Base-by-base conservation (phyloP, 2,329 filamentous ascomycete species). In the Blastomyces gilchristii region DNA sequence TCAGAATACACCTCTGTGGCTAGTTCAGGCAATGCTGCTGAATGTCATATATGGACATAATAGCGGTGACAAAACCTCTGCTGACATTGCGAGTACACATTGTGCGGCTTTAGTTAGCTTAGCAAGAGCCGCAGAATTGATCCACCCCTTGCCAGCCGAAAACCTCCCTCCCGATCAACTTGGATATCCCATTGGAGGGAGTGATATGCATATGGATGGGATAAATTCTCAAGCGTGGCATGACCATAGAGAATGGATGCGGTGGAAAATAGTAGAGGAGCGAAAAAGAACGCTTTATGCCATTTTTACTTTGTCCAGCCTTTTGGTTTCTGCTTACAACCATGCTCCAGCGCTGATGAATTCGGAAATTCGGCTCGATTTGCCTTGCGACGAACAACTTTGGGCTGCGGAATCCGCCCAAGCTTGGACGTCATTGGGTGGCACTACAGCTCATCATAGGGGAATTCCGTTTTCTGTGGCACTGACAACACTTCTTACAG, bases 11-110 rank as follows among this genome's bases (percentile, higher is more conserved):
- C 93, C 93, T 0, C 82, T 97, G 50, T 97, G 93, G 92, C 82
- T 99, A 34, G 91, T 97, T 18, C 94, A 97, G 75, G 91, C 93
- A 0, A 97, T 97, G 93, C 80, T 97, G 9, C 82, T 99, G 60
- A 97, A 96, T 72, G 90, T 97, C 47, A 89, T 97, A 18, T 97
- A 96, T 72, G 93, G 93, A 16, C 90, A 97, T 74, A 95, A 96
- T 68, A 96, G 91, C 73, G 91, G 90, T 47, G 93, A 97, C 73
- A 93, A 95, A 77, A 87, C 86, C 62, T 89, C 91, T 28, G 91
- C 90, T 65, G 91, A 97, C 72, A 95, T 96, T 70, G 93, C 93
- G 0, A 92, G 88, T 66, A 96, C 90, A 1, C 93, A 97, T 73
- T 95, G 90, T 72, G 90, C 91, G 8, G 90, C 92, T 25, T 79